Conservation (phyloP, 164 flowering plant species). For the Magnolia kwangsiensis region DNA sequence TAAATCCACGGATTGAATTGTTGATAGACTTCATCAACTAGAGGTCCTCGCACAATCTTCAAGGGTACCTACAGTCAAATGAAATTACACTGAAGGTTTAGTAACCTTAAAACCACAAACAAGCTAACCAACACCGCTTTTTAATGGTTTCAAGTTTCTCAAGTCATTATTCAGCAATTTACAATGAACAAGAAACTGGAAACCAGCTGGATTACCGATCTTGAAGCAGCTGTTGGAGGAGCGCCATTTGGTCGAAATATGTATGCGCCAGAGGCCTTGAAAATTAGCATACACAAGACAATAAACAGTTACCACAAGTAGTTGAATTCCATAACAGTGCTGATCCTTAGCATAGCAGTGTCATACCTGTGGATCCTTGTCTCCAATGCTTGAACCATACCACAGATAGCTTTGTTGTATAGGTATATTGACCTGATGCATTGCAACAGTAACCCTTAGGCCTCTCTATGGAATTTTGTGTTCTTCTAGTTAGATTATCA, state of each 20-base stretch:
- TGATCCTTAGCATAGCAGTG: background rate
- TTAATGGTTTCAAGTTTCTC: too few relatives aligned
- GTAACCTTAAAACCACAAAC: background rate
- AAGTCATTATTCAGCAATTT: background rate
- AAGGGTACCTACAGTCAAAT: constrained; percentile 47
- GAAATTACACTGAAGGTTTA: background rate
- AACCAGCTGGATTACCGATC: constrained; percentile 49
- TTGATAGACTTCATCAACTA: constrained; percentile 83
- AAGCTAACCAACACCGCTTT: too few relatives aligned
- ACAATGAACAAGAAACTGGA: constrained; percentile 1
- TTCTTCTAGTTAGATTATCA: background rate
- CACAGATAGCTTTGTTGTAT: constrained; percentile 77
- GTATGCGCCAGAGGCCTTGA: constrained; percentile 82
- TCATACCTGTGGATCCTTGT: constrained; percentile 46
- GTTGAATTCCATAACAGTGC: background rate
- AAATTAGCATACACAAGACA: constrained; percentile 11
- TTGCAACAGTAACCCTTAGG: background rate
- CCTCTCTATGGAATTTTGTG: background rate
- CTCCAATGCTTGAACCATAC: constrained; percentile 65
- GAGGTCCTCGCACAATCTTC: constrained; percentile 58
- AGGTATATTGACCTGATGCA: constrained; percentile 64
- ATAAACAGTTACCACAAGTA: constrained; percentile 1
- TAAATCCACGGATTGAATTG: constrained; percentile 76
- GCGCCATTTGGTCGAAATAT: constrained; percentile 68
- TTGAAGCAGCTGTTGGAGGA: constrained; percentile 43